These are phyloP conservation scores for Rhodocollybia butyracea DNA, from an alignment of 768 basidiomycete species.

Conservation along the genomic window DNA sequence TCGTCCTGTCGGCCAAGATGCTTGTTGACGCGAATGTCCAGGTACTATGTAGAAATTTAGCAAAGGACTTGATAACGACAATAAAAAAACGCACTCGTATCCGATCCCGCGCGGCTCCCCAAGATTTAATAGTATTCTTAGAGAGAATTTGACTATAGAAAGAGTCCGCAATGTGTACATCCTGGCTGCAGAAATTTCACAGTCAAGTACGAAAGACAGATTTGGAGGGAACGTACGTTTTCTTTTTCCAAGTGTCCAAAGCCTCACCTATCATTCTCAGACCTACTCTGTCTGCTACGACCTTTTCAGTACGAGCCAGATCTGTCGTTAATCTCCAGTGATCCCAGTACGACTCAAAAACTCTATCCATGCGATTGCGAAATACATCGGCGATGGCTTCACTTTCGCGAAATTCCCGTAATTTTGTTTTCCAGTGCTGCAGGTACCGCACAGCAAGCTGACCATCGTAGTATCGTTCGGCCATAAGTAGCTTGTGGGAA, in stretches of 20 bases:
- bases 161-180: slow-evolving; percentile 38
- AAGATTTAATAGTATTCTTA: slow-evolving; percentile 45
- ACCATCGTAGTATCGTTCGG: slow-evolving; percentile 48
- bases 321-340: slow-evolving; percentile 50
- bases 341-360: slow-evolving; percentile 45
- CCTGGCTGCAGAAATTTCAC: slow-evolving; percentile 31
- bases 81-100: slow-evolving; percentile 40
- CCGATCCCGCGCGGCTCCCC: slow-evolving; percentile 51
- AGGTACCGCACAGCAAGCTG: slow-evolving; percentile 42
- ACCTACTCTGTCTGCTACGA: slow-evolving; percentile 40
- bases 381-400: slow-evolving; percentile 50
- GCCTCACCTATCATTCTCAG: slow-evolving; percentile 45
- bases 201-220: neutral
- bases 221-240: slow-evolving; percentile 34
- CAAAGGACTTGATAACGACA: neutral
- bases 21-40: slow-evolving; percentile 56
- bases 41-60: slow-evolving; percentile 31
- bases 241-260: slow-evolving; percentile 55
- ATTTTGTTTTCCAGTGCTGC: slow-evolving; percentile 48
- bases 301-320: slow-evolving; percentile 42
- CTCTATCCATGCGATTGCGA: slow-evolving; percentile 32
- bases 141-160: slow-evolving; percentile 39
- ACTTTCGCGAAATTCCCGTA: slow-evolving; percentile 38
- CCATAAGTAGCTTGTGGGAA: slow-evolving; percentile 45
- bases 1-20: slow-evolving; percentile 55